Evolutionary conservation across 2,329 filamentous ascomycete species (phyloP).

Genomic region (Hypoxylon rubiginosum): DNA sequence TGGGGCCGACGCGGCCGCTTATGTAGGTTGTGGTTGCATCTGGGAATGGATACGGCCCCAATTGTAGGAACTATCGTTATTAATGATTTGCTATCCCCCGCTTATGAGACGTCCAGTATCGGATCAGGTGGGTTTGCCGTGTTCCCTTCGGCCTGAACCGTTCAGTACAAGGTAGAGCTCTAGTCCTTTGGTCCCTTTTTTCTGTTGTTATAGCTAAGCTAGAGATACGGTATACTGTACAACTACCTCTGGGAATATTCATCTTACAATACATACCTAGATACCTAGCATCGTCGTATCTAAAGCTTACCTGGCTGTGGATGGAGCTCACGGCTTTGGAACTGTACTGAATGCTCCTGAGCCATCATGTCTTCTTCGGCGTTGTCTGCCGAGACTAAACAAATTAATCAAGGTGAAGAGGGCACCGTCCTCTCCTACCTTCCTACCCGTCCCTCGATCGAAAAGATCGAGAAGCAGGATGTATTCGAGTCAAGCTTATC

Average conservation of each 20-base stretch:
- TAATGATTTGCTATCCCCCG: constrained; percentile 32
- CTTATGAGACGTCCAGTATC: constrained; percentile 18
- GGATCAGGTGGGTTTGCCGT: constrained; percentile 10
- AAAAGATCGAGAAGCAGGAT: constrained; percentile 26
- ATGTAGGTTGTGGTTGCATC: constrained; percentile 35
- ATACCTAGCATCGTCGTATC: constrained; percentile 4
- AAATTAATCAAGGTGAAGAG: constrained; percentile 4
- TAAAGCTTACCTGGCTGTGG: constrained; percentile 11
- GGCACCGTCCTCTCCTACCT: constrained; percentile 16
- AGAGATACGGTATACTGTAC: constrained; percentile 12
- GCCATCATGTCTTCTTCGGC: constrained; percentile 25
- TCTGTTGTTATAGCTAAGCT: background rate
- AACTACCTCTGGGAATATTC: constrained; percentile 5
- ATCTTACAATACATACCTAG: constrained; percentile 1
- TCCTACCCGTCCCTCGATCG: constrained; percentile 7
- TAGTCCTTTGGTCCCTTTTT: background rate
- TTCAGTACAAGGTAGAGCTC: background rate
- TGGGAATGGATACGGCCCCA: constrained; percentile 24
- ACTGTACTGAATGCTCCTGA: constrained; percentile 1
- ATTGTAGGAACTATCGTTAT: constrained; percentile 20
- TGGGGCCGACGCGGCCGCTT: constrained; percentile 21
- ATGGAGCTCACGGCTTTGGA: constrained; percentile 10
- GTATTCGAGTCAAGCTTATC: constrained; percentile 26
- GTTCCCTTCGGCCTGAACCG: constrained; percentile 8
- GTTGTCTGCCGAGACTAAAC: constrained; percentile 20